These are phyloP conservation scores for Dryas alaskensis DNA, from an alignment of 306 rosid genomes.

Conservation along the genomic window DNA sequence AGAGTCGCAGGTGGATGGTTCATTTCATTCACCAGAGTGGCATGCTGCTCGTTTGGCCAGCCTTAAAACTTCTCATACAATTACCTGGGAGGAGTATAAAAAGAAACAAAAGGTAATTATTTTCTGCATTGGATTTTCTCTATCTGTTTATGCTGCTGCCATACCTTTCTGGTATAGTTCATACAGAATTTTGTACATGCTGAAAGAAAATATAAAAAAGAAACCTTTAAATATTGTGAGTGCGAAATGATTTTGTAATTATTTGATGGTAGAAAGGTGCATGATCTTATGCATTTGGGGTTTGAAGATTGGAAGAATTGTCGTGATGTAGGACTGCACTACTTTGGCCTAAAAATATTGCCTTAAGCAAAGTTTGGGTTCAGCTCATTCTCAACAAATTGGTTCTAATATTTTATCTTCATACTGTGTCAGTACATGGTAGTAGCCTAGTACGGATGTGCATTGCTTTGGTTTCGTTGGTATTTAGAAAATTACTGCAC, in stretches of 20 bases:
- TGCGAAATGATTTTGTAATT: neutral
- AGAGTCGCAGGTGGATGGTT: constrained; percentile 99
- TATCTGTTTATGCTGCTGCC: neutral
- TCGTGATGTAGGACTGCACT: neutral
- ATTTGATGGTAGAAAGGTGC: neutral
- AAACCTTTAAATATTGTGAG: neutral
- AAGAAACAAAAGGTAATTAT: constrained; percentile 80
- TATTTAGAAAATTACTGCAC: no score
- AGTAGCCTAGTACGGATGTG: no score
- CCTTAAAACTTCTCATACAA: constrained; percentile 93
- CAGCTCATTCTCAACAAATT: neutral
- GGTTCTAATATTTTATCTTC: neutral
- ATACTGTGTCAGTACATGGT: neutral
- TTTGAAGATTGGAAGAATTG: neutral
- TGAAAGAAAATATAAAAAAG: neutral
- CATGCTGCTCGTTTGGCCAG: constrained; percentile 99
- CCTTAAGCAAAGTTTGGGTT: neutral
- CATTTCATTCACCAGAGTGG: constrained; percentile 99
- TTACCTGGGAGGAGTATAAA: constrained; percentile 97
- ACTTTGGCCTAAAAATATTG: neutral
- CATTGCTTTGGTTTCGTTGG: no score
- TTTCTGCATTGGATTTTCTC: neutral
- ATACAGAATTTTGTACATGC: neutral
- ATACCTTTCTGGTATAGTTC: neutral
- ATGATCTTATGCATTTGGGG: neutral